Evolutionary conservation across 2,329 filamentous ascomycete genomes (phyloP).

Genomic region (Penicillium olsonii): DNA sequence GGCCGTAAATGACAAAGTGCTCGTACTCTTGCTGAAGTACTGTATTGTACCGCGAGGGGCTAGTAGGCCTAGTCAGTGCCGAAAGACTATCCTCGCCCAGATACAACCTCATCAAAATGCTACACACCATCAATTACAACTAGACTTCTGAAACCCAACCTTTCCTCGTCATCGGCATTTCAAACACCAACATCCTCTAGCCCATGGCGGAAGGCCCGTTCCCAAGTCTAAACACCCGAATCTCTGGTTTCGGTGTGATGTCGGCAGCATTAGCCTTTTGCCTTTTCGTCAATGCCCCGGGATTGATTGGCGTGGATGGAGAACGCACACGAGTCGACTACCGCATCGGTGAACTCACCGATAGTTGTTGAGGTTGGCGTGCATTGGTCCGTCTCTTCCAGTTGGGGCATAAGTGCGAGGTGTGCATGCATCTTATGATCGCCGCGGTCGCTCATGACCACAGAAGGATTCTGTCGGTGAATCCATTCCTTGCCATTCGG

Average conservation of each 20-base stretch:
- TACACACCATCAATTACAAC: not conserved
- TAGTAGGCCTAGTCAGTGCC: not conserved
- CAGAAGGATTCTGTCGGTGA: not conserved
- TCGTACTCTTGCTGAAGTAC: not conserved
- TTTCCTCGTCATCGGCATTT: not conserved
- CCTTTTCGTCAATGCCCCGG: constrained; percentile 4
- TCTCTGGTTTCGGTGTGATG: constrained; percentile 14
- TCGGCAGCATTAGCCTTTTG: constrained; percentile 10
- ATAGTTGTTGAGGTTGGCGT: not conserved
- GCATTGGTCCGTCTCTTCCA: not conserved
- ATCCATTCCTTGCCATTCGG: not conserved
- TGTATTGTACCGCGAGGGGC: too few relatives aligned
- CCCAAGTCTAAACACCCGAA: constrained; percentile 6
- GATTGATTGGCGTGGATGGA: constrained; percentile 5
- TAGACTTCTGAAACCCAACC: not conserved
- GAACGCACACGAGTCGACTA: not conserved
- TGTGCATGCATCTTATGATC: constrained; percentile 2
- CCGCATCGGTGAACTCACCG: constrained; percentile 4
- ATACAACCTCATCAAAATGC: not conserved
- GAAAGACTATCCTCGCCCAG: not conserved
- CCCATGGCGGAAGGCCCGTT: constrained; percentile 9
- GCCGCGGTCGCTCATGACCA: not conserved
- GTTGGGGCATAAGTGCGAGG: not conserved
- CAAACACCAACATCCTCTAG: constrained; percentile 1
- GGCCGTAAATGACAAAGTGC: not conserved